Conservation (phyloP, 768 basidiomycete genomes). For the Tulasnella sp. region DNA sequence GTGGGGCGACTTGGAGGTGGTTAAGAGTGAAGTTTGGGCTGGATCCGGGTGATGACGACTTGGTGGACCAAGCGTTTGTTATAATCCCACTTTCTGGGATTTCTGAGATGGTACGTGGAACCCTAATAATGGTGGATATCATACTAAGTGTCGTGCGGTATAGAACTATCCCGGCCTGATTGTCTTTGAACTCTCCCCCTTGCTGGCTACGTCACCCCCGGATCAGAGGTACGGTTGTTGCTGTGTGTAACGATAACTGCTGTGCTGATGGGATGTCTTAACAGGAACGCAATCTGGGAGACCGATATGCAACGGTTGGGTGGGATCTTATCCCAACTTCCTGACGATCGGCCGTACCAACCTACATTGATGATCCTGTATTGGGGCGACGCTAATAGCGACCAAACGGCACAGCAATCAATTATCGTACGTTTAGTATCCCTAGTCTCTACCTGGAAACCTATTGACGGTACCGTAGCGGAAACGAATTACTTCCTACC, state of each 20-base stretch:
- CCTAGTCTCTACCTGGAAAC: background rate
- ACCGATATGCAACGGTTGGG: background rate
- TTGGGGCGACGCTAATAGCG: background rate
- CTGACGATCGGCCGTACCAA: background rate
- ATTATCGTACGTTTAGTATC: background rate
- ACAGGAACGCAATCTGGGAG: background rate
- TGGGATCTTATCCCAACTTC: background rate
- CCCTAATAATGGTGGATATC: background rate
- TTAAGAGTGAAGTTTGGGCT: slow-evolving; percentile 3
- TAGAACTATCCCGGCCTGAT: background rate
- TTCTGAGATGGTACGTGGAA: background rate
- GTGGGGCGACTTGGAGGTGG: slow-evolving; percentile 5
- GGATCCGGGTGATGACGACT: background rate
- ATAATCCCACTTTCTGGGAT: background rate
- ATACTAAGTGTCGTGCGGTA: background rate
- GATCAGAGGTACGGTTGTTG: background rate
- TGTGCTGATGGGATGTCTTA: too few relatives aligned
- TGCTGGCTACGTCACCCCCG: background rate
- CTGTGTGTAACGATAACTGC: background rate
- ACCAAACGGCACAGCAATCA: background rate
- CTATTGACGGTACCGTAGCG: background rate
- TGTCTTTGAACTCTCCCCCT: slow-evolving; percentile 1
- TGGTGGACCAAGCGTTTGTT: background rate
- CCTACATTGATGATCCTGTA: background rate
- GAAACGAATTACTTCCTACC: background rate